Base-by-base conservation (phyloP, 148 eudicot genomes). In the Chenopodium suecicum region DNA sequence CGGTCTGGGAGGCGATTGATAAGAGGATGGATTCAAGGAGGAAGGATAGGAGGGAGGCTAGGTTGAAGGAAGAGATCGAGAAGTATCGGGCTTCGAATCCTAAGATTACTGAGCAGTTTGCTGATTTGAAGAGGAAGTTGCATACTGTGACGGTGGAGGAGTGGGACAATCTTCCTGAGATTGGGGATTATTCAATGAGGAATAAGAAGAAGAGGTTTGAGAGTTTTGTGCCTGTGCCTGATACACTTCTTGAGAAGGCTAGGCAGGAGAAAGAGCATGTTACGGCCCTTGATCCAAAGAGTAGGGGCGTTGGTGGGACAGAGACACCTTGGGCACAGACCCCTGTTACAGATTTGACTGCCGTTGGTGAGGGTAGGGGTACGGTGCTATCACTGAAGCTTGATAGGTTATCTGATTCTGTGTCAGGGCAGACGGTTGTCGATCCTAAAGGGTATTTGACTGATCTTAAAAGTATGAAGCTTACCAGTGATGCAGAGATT, bases 321-420 rank as follows among this genome's bases (percentile, higher is more conserved):
- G 95, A 94, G 83, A 96, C 99, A 3, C 99, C 99, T 19, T 95
- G 90, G 92, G 86, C 88, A 0, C 98, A 94, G 76, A 96, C 99
- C 4, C 98, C 99, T 2, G 97, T 92, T 41, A 92, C 98, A 4
- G 98, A 96, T 87, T 83, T 96, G 87, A 94, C 98, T 46, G 99
- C 99, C 7, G 99, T 96, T 19, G 99, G 99, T 63, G 97, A 96
- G 87, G 99, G 99, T 66, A 92, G 99, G 78, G 98, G 97, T 44
- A 96, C 97, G n/a, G 99, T 96, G 27, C 82, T 96, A 82, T 96
- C 98, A 0, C 69, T 96, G 84, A 96, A 90, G 88, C 88, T 96
- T 84, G 99, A 96, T 70, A 87, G 94, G 80, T 71, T 96, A 25
- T 96, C 98, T 0, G 97, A 92, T 89, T 96, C 97, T 4, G 94